Base-by-base conservation (phyloP, 2,329 filamentous ascomycete genomes). In the Fusarium penzigii region DNA sequence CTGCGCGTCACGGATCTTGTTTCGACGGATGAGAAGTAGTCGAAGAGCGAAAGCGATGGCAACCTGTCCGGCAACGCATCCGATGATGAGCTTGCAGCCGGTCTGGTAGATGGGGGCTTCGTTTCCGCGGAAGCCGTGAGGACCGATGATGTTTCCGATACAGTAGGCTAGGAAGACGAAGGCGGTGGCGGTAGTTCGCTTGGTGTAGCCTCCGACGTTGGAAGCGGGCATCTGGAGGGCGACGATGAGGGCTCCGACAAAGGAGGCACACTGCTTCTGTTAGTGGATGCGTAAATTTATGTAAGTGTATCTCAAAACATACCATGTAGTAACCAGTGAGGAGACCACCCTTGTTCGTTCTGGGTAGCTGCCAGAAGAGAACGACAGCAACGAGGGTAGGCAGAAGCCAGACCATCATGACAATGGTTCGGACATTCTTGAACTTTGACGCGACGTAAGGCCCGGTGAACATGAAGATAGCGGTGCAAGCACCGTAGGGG, bases 281-380 rank as follows among this genome's bases (percentile, higher is more conserved):
- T 43, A 29, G 17, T 1, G 3, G n/a, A 9, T 14, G 46, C 32
- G 29, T n/a, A 3, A 1, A 9, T 0, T 9, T 17, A 1, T 32
- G 8, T 4, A 8, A 8, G 5, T 11, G 12, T 3, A 4, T 39
- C 58, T 43, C 7, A 11, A 6, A 36, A 14, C 32, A 36, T 54
- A 71, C 62, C 51, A 82, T 75, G 59, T 83, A 84, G 61, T 82
- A 81, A 1, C 76, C 78, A 20, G 79, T 71, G 0, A 83, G 67
- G 0, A 80, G 70, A 1, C 79, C 80, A 29, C 75, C 69, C 53
- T 75, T 69, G 56, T 77, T 71, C 12, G 59, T 61, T 46, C 47
- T 71, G 58, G 51, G 65, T 29, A 84, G 61, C 56, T 79, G 72
- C 79, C 80, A 83, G 42, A 83, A 71, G 3, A 83, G 65, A 34